Evolutionary conservation across 352 stramenopile species (phyloP).

Genomic region (Pythium angustatum): DNA sequence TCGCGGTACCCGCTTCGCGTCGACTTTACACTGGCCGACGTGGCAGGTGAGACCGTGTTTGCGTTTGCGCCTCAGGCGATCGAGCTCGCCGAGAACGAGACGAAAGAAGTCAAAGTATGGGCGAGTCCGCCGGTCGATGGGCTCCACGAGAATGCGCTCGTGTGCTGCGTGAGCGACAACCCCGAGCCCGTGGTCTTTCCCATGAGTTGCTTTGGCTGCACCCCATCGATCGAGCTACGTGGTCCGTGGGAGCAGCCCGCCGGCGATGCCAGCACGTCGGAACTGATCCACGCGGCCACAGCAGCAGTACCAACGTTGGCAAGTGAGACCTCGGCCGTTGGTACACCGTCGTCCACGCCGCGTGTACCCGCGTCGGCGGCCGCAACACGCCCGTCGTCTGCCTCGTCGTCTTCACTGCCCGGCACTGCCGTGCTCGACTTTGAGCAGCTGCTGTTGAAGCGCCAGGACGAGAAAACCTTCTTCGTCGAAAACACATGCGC

Average conservation of each 20-base stretch:
- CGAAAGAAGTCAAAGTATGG: conserved; percentile 91
- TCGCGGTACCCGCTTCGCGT: conserved; percentile 76
- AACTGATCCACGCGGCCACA: conserved; percentile 14
- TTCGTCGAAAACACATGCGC: conserved; percentile 82
- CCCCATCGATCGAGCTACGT: conserved; percentile 67
- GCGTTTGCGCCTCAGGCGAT: conserved; percentile 68
- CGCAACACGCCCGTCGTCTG: neutral
- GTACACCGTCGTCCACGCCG: conserved; percentile 5
- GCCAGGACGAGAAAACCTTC: conserved; percentile 87
- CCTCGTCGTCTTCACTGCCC: neutral
- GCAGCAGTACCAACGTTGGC: neutral
- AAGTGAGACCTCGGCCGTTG: neutral
- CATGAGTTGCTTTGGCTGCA: conserved; percentile 87
- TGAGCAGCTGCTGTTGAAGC: conserved; percentile 89
- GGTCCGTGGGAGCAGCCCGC: conserved; percentile 86
- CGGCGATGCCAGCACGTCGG: conserved; percentile 46
- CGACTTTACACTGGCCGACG: conserved; percentile 50
- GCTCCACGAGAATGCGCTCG: conserved; percentile 71
- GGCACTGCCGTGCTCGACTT: conserved; percentile 79
- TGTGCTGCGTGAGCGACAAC: conserved; percentile 92
- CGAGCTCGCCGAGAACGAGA: conserved; percentile 88
- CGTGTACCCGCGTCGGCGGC: neutral
- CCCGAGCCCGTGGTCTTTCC: conserved; percentile 86
- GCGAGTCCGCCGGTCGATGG: conserved; percentile 74
- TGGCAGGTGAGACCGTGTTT: conserved; percentile 48